Evolutionary conservation across 805 yeast genomes (phyloP).

Genomic region (Schwanniomyces polymorphus): DNA sequence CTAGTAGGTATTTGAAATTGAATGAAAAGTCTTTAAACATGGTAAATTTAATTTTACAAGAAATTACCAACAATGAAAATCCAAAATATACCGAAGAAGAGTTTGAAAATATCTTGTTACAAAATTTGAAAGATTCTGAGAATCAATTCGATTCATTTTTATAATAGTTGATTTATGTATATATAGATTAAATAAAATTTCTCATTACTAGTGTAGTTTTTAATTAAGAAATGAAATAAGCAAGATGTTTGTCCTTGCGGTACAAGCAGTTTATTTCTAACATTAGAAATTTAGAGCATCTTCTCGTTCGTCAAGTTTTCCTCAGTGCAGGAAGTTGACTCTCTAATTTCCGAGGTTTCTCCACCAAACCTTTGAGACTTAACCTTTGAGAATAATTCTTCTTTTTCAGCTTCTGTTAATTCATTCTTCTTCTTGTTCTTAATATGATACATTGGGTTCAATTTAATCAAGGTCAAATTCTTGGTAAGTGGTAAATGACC

Average conservation of each 20-base stretch:
- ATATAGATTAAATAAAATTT: neutral
- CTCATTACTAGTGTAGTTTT: neutral
- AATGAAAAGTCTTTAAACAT: constrained; percentile 34
- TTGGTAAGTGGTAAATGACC: constrained; percentile 78
- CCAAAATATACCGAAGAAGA: constrained; percentile 22
- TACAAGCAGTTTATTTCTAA: constrained; percentile 22
- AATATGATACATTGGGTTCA: constrained; percentile 74
- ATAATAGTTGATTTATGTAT: neutral
- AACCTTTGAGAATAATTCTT: constrained; percentile 34
- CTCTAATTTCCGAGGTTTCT: constrained; percentile 4
- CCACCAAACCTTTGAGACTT: constrained; percentile 19
- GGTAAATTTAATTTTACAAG: constrained; percentile 28
- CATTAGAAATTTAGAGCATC: neutral
- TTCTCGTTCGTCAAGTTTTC: neutral
- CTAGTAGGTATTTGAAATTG: constrained; percentile 29
- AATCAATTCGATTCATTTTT: constrained; percentile 36
- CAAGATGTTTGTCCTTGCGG: neutral
- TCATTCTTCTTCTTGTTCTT: constrained; percentile 61
- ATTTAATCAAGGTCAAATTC: constrained; percentile 34
- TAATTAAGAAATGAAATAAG: too few species aligned
- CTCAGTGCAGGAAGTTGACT: too few species aligned
- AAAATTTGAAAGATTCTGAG: constrained; percentile 24
- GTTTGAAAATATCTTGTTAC: constrained; percentile 26
- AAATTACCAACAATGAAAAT: constrained; percentile 23
- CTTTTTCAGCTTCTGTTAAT: constrained; percentile 31